phyloP scores from a whole-genome alignment of 106 monocot genomes.

The Dactylorhiza incarnata region DNA sequence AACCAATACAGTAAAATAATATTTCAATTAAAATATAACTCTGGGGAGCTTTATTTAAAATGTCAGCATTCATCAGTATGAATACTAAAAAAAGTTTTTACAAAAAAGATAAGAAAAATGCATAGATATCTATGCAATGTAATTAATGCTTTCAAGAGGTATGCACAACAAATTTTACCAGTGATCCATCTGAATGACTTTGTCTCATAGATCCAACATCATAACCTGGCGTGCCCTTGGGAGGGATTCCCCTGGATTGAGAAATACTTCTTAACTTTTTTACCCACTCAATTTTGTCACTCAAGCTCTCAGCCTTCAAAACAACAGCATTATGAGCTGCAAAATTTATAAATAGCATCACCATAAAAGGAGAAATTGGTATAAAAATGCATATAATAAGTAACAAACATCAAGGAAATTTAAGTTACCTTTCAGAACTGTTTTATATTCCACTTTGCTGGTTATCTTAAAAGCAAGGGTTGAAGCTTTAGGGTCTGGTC shows the following conservation, averaged over 20 bases:
- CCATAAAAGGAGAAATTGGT: not conserved
- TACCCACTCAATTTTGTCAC: constrained; percentile 86
- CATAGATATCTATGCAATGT: not conserved
- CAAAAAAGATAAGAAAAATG: not conserved
- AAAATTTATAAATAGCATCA: constrained; percentile 12
- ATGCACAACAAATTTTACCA: constrained; percentile 40
- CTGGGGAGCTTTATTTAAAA: not conserved
- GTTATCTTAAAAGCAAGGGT: constrained; percentile 63
- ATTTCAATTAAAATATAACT: not conserved
- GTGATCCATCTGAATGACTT: constrained; percentile 85
- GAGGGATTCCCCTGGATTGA: constrained; percentile 34
- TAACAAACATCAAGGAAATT: not conserved
- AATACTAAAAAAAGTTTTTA: not conserved
- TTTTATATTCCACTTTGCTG: constrained; percentile 63
- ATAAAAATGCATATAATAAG: not conserved
- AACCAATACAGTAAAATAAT: not conserved
- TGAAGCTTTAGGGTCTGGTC: constrained; percentile 43
- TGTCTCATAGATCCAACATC: constrained; percentile 68
- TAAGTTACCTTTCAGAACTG: constrained; percentile 55
- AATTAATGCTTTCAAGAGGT: not conserved
- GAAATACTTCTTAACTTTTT: constrained; percentile 65
- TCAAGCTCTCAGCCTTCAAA: constrained; percentile 84
- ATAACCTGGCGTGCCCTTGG: constrained; percentile 32
- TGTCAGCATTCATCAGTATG: not conserved
- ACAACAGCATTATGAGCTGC: constrained; percentile 90